Percentiles rank a stretch among this genome's conserved stretches.
phyloP scores from a whole-genome alignment of 495 filamentous ascomycete genomes.

The Penicillium crystallinum region DNA sequence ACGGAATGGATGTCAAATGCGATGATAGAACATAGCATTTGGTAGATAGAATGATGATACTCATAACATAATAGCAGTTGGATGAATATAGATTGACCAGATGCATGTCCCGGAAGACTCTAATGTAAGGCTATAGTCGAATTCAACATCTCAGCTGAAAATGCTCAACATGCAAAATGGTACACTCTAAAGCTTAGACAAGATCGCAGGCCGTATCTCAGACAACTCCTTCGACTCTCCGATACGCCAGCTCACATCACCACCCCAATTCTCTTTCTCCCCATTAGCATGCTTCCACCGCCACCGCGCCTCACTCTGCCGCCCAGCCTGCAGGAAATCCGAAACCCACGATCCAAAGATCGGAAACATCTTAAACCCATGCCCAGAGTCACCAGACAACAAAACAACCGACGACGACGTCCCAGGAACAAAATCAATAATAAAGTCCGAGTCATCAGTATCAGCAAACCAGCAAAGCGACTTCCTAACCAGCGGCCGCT shows the following conservation, averaged over 20 bases:
- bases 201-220: slow-evolving; percentile 18
- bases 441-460: slow-evolving; percentile 51
- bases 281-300: slow-evolving; percentile 34
- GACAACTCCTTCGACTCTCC: slow-evolving; percentile 32
- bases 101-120: background rate
- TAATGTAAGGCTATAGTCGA: background rate
- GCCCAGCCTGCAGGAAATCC: slow-evolving; percentile 28
- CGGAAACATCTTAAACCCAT: slow-evolving; percentile 59
- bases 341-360: slow-evolving; percentile 47
- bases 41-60: slow-evolving; percentile 15
- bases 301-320: slow-evolving; percentile 38
- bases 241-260: slow-evolving; percentile 37
- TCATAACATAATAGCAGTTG: too few species aligned
- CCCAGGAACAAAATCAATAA: slow-evolving; percentile 51
- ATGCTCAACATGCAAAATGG: too few species aligned
- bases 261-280: slow-evolving; percentile 30
- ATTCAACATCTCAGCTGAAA: background rate
- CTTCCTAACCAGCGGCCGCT: slow-evolving; percentile 44
- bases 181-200: slow-evolving; percentile 24
- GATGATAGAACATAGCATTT: slow-evolving; percentile 35
- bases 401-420: slow-evolving; percentile 41
- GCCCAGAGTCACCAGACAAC: slow-evolving; percentile 50
- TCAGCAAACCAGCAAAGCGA: slow-evolving; percentile 57
- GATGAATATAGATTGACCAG: background rate
- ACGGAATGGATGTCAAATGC: slow-evolving; percentile 39